Conservation (phyloP, 495 filamentous ascomycete genomes). For the Pseudomonodictys pantanalensis region DNA sequence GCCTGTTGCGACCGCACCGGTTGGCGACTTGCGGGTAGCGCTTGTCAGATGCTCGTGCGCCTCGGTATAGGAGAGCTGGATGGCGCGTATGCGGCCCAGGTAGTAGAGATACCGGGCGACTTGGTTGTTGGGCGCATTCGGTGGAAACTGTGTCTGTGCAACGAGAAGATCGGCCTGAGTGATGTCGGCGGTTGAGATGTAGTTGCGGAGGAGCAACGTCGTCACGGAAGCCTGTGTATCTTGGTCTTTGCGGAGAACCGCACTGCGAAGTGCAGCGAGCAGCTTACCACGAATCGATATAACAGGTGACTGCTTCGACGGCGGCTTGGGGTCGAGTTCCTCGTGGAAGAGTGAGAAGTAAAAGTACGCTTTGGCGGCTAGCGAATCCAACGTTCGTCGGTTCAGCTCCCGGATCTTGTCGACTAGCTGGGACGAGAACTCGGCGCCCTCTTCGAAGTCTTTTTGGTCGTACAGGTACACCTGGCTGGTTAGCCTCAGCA, state of each 20-base stretch:
- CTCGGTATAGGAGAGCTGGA: constrained; percentile 93
- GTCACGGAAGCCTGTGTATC: constrained; percentile 95
- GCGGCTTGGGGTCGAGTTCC: constrained; percentile 78
- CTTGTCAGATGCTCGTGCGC: constrained; percentile 91
- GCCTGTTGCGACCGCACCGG: constrained; percentile 80
- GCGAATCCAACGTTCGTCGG: constrained; percentile 87
- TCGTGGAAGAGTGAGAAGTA: constrained; percentile 95
- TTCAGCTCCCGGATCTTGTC: constrained; percentile 84
- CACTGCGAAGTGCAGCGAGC: constrained; percentile 83
- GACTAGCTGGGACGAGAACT: constrained; percentile 77
- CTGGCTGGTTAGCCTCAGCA: constrained; percentile 51
- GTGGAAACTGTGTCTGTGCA: constrained; percentile 89
- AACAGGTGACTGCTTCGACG: constrained; percentile 78
- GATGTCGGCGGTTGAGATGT: constrained; percentile 93
- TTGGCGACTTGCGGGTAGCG: constrained; percentile 90
- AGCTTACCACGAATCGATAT: constrained; percentile 82
- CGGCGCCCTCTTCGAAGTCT: constrained; percentile 69
- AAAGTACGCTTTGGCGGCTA: constrained; percentile 94
- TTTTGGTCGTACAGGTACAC: constrained; percentile 86
- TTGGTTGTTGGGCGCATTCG: constrained; percentile 93
- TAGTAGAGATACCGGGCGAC: constrained; percentile 96
- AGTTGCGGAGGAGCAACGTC: constrained; percentile 91
- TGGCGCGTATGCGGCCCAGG: constrained; percentile 90
- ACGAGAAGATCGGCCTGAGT: constrained; percentile 94
- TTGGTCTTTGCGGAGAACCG: constrained; percentile 90